A percentile compares a stretch with the other conserved stretches of the same genome.
Evolutionary conservation across 148 eudicot genomes (phyloP).

Genomic region (Oxyria digyna): DNA sequence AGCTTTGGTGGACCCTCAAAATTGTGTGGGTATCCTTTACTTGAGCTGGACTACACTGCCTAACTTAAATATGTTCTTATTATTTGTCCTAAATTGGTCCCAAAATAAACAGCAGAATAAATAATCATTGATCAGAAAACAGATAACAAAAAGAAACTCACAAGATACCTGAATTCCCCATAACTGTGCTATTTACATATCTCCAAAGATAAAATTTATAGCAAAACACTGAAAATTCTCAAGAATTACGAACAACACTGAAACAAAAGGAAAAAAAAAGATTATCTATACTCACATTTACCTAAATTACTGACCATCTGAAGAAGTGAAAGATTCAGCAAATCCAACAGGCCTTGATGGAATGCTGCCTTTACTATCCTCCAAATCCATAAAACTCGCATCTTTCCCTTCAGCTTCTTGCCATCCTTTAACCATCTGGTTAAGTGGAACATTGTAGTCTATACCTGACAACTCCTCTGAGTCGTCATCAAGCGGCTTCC

Average conservation of each 20-base stretch:
- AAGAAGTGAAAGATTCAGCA: conserved; percentile 85
- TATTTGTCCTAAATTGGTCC: too few relatives aligned
- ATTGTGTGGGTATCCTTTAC: background rate
- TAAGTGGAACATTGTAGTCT: conserved; percentile 82
- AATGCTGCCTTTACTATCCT: conserved; percentile 79
- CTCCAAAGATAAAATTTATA: background rate
- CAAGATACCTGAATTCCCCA: background rate
- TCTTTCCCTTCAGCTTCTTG: conserved; percentile 85
- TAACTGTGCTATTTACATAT: background rate
- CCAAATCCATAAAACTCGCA: conserved; percentile 46
- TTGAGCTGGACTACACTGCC: background rate
- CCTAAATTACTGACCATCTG: conserved; percentile 55
- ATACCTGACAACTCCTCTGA: conserved; percentile 80
- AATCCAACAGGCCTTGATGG: conserved; percentile 95
- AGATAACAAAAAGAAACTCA: background rate
- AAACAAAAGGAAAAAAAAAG: background rate
- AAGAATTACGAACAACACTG: background rate
- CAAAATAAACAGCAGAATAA: background rate
- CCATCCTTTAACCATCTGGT: conserved; percentile 95
- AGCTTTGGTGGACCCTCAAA: background rate
- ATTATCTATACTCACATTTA: background rate
- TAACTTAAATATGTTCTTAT: too few relatives aligned
- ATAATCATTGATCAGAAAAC: background rate
- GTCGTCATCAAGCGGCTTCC: conserved; percentile 78
- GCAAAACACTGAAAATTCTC: background rate